These are phyloP conservation scores for Kodamaea nitidulidarum DNA, from an alignment of 805 yeast genomes.

Conservation along the genomic window DNA sequence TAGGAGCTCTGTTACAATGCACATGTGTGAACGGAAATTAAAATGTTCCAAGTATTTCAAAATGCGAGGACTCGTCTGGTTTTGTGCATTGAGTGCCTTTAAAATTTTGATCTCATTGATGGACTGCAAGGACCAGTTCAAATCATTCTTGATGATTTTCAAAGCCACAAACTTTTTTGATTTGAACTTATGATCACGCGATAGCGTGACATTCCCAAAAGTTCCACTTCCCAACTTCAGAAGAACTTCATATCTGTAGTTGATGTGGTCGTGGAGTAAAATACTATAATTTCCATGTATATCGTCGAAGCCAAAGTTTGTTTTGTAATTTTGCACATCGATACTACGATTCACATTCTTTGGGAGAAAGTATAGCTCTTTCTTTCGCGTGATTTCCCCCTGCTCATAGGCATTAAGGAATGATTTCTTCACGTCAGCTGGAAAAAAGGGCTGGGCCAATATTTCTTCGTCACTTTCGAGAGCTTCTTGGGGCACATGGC, in stretches of 20 bases:
- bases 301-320: conserved; percentile 74
- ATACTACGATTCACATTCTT: conserved; percentile 20
- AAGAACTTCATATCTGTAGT: conserved; percentile 65
- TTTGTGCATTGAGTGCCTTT: conserved; percentile 38
- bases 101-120: conserved; percentile 70
- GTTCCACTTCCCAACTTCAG: conserved; percentile 69
- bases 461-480: background rate
- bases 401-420: conserved; percentile 51
- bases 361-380: conserved; percentile 51
- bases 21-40: conserved; percentile 76
- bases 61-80: background rate
- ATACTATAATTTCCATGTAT: conserved; percentile 56
- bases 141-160: conserved; percentile 70
- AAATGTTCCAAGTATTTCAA: conserved; percentile 58
- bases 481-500: background rate
- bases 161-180: conserved; percentile 56
- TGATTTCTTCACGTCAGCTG: conserved; percentile 4
- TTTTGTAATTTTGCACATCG: conserved; percentile 35
- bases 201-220: conserved; percentile 73
- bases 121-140: conserved; percentile 73
- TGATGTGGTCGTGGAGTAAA: conserved; percentile 63
- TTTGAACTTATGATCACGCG: conserved; percentile 57
- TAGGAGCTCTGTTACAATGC: conserved; percentile 71
- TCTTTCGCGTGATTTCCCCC: conserved; percentile 52
- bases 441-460: background rate